Evolutionary conservation across 306 rosid species (phyloP), one percentile per base, ranked within the genome.

Genomic region (Medicago truncatula): DNA sequence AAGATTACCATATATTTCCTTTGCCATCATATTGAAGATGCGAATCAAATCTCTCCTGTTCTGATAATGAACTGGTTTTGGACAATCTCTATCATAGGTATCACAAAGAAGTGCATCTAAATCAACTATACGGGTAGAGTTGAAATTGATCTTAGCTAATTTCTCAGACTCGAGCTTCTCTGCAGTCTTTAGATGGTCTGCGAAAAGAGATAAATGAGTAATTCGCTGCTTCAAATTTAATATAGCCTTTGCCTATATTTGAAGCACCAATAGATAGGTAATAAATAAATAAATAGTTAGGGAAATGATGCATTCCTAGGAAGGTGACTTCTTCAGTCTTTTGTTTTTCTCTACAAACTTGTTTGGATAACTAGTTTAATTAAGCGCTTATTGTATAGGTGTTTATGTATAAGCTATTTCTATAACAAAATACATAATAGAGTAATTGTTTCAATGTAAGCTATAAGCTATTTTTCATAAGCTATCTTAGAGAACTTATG

Each of bases 1-100:
- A 76, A 58, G 5, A 38, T 78, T 80, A 85, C 86, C 86, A 80
- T 76, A 85, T 73, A 80, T 58, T 73, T 85, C 89, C 83, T 70
- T 74, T 0, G 85, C 40, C 7, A 82, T 85, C 36, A 20, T 4
- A 73, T 85, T 85, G 83, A 85, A 82, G 75, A 85, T 82, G 57
- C 83, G 89, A 49, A 85, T 59, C 62, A 85, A 56, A 57, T 82
- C 83, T 58, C 49, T 64, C 56, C 89, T 76, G 25, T 73, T 83
- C 66, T 36, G 46, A 73, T 85, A 85, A 68, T 85, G 86, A 76
- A 80, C 17, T 63, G 81, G 81, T 77, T 41, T 77, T n/a, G 89
- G 89, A 71, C 64, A 41, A 54, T 23, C 46, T 56, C 44, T 68
- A 40, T 25, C 65, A 50, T 72, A 85, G 64, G 76, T 54, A 57